phyloP scores from a whole-genome alignment of 257 asterid species.

The Plectranthus barbatus region DNA sequence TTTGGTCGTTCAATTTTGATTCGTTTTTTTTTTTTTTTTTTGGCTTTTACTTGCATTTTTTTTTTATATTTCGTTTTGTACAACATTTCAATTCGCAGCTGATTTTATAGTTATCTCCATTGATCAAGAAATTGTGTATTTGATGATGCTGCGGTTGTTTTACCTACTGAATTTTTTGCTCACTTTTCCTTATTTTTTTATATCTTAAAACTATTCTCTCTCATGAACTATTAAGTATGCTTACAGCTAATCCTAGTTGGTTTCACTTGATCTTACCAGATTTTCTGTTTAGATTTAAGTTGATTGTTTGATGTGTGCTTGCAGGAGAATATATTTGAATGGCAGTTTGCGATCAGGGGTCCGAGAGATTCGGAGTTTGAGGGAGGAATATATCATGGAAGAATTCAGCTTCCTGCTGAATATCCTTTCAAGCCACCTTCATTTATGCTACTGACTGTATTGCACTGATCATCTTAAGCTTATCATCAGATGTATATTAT shows the following conservation, averaged over 20 bases:
- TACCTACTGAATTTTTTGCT: neutral
- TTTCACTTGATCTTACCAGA: neutral
- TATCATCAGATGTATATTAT: neutral
- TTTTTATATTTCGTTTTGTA: neutral
- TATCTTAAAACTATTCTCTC: neutral
- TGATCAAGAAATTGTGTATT: neutral
- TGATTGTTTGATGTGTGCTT: neutral
- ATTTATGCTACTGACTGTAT: constrained; percentile 71
- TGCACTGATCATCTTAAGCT: neutral
- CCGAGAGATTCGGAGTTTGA: constrained; percentile 74
- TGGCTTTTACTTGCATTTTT: neutral
- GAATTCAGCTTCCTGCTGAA: constrained; percentile 82
- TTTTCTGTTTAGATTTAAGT: neutral
- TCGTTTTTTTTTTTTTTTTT: neutral
- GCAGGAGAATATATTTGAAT: constrained; percentile 84
- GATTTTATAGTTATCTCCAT: neutral
- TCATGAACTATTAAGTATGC: neutral
- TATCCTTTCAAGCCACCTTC: constrained; percentile 93
- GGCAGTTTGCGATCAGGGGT: constrained; percentile 92
- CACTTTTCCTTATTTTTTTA: neutral
- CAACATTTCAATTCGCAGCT: neutral
- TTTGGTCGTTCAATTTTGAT: neutral
- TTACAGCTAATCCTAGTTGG: too few relatives aligned
- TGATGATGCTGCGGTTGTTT: neutral
- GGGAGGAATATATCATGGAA: constrained; percentile 89